A percentile compares a stretch with the other conserved stretches of the same genome.
Conservation (phyloP, 2,329 filamentous ascomycete genomes). For the Aspergillus latus region DNA sequence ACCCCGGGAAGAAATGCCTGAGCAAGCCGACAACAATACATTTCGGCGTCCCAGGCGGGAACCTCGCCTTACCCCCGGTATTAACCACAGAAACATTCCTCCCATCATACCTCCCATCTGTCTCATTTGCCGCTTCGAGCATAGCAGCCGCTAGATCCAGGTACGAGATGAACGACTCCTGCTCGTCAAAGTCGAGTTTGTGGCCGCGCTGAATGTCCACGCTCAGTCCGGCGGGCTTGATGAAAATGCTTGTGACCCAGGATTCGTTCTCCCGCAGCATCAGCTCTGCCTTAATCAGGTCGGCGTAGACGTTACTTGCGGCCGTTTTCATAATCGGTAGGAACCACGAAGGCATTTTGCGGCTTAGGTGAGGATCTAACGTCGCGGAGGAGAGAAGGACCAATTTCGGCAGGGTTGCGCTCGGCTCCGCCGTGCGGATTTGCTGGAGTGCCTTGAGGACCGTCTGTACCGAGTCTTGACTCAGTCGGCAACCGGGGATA, state of each 20-base stretch:
- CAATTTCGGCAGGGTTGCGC: slow-evolving; percentile 37
- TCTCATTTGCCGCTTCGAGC: slow-evolving; percentile 9
- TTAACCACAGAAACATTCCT: slow-evolving; percentile 13
- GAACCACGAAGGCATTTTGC: slow-evolving; percentile 8
- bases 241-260: slow-evolving; percentile 12
- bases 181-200: slow-evolving; percentile 1
- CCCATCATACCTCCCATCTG: slow-evolving; percentile 4
- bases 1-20: slow-evolving; percentile 12
- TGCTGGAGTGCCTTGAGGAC: slow-evolving; percentile 41
- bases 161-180: slow-evolving; percentile 11
- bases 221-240: slow-evolving; percentile 11
- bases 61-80: slow-evolving; percentile 6
- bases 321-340: slow-evolving; percentile 5
- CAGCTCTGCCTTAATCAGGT: slow-evolving; percentile 1
- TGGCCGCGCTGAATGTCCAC: slow-evolving; percentile 12
- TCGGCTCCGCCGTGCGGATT: slow-evolving; percentile 17
- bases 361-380: slow-evolving; percentile 40
- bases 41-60: slow-evolving; percentile 8
- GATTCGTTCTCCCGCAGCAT: slow-evolving; percentile 2
- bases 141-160: slow-evolving; percentile 15
- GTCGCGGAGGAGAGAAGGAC: slow-evolving; percentile 48
- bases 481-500: slow-evolving; percentile 42
- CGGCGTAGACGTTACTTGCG: slow-evolving; percentile 12
- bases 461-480: slow-evolving; percentile 36
- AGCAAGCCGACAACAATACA: slow-evolving; percentile 10